A percentile compares a stretch with the other conserved stretches of the same genome.
phyloP scores from a whole-genome alignment of 2,329 filamentous ascomycete species.

The Ophidiomyces ophidiicola region DNA sequence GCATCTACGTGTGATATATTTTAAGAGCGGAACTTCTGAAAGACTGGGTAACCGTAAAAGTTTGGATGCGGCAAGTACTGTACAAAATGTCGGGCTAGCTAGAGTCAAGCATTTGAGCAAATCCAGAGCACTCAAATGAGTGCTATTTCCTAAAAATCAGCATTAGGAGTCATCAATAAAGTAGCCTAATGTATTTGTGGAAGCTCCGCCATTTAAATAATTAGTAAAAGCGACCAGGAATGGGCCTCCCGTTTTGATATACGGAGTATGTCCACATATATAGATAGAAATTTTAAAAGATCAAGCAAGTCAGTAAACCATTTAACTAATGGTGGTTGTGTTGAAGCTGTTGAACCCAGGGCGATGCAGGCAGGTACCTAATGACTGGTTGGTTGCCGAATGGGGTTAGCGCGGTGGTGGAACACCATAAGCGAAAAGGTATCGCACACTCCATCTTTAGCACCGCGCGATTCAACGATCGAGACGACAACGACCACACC shows the following conservation, averaged over 20 bases:
- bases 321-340: not conserved
- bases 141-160: no score
- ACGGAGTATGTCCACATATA: not conserved
- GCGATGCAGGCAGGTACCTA: not conserved
- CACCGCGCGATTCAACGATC: constrained; percentile 32
- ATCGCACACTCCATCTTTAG: constrained; percentile 32
- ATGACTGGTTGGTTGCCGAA: constrained; percentile 5
- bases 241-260: not conserved
- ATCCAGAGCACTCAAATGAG: no score
- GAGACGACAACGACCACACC: constrained; percentile 19
- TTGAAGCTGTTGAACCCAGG: not conserved
- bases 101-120: no score
- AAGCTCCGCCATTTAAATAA: no score
- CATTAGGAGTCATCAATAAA: no score
- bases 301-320: not conserved
- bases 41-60: no score
- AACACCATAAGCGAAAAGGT: constrained; percentile 35
- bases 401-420: constrained; percentile 15
- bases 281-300: not conserved
- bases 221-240: no score
- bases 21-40: no score
- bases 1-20: no score
- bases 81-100: no score
- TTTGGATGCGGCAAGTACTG: no score
- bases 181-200: no score